These are phyloP conservation scores for Arachis stenosperma DNA, from an alignment of 306 rosid genomes.

Conservation along the genomic window DNA sequence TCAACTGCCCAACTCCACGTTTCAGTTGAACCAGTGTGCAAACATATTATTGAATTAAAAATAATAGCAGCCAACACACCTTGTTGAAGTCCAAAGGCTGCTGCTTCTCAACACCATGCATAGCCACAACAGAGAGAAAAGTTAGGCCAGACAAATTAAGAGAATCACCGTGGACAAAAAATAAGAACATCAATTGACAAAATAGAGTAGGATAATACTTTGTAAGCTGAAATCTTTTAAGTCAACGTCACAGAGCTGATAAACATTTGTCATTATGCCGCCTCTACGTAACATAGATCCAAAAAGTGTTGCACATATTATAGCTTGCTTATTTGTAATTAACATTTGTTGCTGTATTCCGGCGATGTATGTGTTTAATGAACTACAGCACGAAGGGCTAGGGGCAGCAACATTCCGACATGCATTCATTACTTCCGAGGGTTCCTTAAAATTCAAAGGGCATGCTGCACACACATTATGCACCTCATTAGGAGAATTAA, in stretches of 20 bases:
- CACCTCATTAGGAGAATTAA: conserved; percentile 29
- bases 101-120: conserved; percentile 38
- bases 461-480: conserved; percentile 68
- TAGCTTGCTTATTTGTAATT: conserved; percentile 95
- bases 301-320: conserved; percentile 87
- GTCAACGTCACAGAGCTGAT: conserved; percentile 92
- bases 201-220: conserved; percentile 53
- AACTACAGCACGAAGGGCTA: conserved; percentile 91
- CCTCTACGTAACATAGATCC: conserved; percentile 92
- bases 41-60: conserved; percentile 21
- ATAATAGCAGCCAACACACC: conserved; percentile 47
- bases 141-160: conserved; percentile 38
- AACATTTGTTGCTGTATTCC: conserved; percentile 92
- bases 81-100: conserved; percentile 72
- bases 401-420: conserved; percentile 90
- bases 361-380: conserved; percentile 76
- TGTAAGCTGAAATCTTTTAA: conserved; percentile 98
- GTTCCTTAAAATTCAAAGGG: conserved; percentile 86
- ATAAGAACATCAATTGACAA: conserved; percentile 15
- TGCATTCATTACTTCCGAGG: conserved; percentile 73
- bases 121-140: conserved; percentile 27
- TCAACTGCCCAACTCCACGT: conserved; percentile 4
- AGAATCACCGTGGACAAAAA: conserved; percentile 15
- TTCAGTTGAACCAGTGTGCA: conserved; percentile 7
- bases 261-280: conserved; percentile 82